These are phyloP conservation scores for Acanthamoeba royreba DNA, from an alignment of 208 protist species.

Conservation along the genomic window DNA sequence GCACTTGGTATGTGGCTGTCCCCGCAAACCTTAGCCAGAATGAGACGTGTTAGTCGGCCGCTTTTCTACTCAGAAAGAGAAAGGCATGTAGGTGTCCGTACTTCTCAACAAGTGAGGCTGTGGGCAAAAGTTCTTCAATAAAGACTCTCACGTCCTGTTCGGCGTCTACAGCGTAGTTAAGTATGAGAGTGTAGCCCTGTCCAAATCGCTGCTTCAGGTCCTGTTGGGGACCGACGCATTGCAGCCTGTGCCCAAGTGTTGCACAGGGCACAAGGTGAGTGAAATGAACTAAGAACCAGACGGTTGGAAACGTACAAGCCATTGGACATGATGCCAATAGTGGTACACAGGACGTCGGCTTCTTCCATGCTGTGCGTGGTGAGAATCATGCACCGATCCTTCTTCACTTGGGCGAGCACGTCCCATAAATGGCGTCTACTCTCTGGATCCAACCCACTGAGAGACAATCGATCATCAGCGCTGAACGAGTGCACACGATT, in stretches of 20 bases:
- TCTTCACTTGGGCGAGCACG: conserved; percentile 16
- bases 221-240: conserved; percentile 6
- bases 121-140: background rate
- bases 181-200: conserved; percentile 56
- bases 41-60: too few relatives aligned
- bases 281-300: background rate
- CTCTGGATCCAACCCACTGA: conserved; percentile 59
- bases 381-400: conserved; percentile 59
- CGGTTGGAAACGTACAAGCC: background rate
- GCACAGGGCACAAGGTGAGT: background rate
- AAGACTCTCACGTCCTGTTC: background rate
- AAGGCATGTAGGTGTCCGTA: background rate
- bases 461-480: too few relatives aligned
- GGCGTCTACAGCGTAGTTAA: conserved; percentile 25
- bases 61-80: background rate
- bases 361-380: conserved; percentile 83
- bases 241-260: background rate
- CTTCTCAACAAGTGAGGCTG: background rate
- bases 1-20: conserved; percentile 14
- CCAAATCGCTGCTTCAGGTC: conserved; percentile 65
- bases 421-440: conserved; percentile 57
- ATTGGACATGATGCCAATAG: conserved; percentile 80
- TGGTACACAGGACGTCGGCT: conserved; percentile 70
- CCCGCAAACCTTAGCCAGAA: background rate
- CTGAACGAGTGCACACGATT: background rate